Evolutionary conservation across 176 grass and related monocot species (phyloP).

Genomic region (Areca catechu): DNA sequence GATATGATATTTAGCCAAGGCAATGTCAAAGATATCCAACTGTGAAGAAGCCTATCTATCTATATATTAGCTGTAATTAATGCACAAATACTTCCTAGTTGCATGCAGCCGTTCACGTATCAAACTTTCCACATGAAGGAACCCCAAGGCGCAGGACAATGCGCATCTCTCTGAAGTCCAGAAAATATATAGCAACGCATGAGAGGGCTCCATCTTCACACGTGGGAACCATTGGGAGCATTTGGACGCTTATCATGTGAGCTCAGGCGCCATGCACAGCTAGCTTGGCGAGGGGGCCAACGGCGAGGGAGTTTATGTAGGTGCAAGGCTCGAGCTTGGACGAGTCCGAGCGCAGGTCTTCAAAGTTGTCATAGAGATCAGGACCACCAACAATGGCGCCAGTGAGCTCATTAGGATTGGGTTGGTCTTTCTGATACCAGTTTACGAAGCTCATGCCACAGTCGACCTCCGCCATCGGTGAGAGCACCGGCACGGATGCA

Average conservation of each 20-base stretch:
- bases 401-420: slow-evolving; percentile 77
- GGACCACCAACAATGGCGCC: slow-evolving; percentile 90
- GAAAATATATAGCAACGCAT: too few relatives aligned
- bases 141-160: too few relatives aligned
- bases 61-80: too few relatives aligned
- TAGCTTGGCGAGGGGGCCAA: slow-evolving; percentile 81
- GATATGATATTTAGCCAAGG: too few relatives aligned
- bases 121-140: too few relatives aligned
- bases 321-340: slow-evolving; percentile 61
- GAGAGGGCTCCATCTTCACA: too few relatives aligned
- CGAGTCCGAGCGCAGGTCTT: slow-evolving; percentile 46
- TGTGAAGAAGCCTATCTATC: too few relatives aligned
- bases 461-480: slow-evolving; percentile 12
- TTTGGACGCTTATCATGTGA: slow-evolving; percentile 5
- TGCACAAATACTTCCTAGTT: too few relatives aligned
- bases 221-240: too few relatives aligned
- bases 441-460: slow-evolving; percentile 75
- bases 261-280: slow-evolving; percentile 28
- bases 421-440: slow-evolving; percentile 44
- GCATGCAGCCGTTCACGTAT: too few relatives aligned
- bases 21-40: too few relatives aligned
- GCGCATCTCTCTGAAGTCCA: too few relatives aligned
- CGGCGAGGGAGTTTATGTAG: slow-evolving; percentile 88
- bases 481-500: slow-evolving; percentile 49
- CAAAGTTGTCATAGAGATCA: slow-evolving; percentile 49